Conservation (phyloP, 192 early-diverging fungal species). For the Phlyctochytrium planicorne region DNA sequence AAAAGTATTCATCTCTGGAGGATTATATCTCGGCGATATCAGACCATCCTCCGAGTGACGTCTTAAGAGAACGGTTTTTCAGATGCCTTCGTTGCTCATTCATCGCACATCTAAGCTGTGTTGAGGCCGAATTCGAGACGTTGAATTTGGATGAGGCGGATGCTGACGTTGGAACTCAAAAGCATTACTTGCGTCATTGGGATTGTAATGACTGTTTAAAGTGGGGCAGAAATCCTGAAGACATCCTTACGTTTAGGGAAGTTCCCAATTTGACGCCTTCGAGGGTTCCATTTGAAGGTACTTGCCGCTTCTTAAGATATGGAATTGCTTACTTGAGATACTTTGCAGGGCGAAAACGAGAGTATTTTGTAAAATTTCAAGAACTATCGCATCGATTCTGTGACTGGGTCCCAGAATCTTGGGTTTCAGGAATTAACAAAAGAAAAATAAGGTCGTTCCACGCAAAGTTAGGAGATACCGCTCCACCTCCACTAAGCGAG, state of each 20-base stretch:
- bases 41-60: too few relatives aligned
- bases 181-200: constrained; percentile 20
- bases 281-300: background rate
- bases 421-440: constrained; percentile 29
- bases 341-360: constrained; percentile 5
- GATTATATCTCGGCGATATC: too few relatives aligned
- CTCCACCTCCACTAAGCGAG: background rate
- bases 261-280: background rate
- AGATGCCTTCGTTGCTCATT: constrained; percentile 24
- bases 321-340: background rate
- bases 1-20: too few relatives aligned
- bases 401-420: constrained; percentile 46
- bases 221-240: constrained; percentile 28
- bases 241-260: constrained; percentile 36
- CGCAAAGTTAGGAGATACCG: constrained; percentile 9
- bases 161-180: background rate
- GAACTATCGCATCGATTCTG: constrained; percentile 32
- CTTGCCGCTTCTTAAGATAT: background rate
- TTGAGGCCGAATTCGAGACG: constrained; percentile 9
- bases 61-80: too few relatives aligned
- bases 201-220: constrained; percentile 43
- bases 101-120: constrained; percentile 15
- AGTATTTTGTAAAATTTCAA: constrained; percentile 48
- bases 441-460: constrained; percentile 27
- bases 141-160: background rate